Percentiles rank a stretch among this genome's conserved stretches.
Conservation (phyloP, 768 basidiomycete genomes). For the Neoboletus magnificus region DNA sequence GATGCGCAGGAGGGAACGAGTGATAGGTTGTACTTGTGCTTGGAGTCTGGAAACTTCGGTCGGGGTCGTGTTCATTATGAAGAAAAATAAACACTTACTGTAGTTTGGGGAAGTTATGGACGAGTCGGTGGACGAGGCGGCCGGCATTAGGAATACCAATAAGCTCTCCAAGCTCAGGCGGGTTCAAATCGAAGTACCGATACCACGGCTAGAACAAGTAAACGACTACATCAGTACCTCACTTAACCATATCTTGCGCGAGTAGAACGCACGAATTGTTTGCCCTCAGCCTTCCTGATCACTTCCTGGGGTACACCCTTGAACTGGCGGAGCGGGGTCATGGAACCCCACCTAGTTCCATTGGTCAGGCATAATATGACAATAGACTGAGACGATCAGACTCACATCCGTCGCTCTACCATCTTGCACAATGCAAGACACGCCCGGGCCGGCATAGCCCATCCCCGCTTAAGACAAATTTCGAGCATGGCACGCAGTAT, state of each 20-base stretch:
- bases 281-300: slow-evolving; percentile 87
- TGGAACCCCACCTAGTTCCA: slow-evolving; percentile 82
- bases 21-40: slow-evolving; percentile 96
- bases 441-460: slow-evolving; percentile 90
- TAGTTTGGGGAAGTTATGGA: slow-evolving; percentile 95
- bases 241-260: not conserved
- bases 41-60: slow-evolving; percentile 53
- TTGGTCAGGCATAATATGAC: not conserved
- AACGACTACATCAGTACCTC: not conserved
- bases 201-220: slow-evolving; percentile 73
- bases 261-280: slow-evolving; percentile 80
- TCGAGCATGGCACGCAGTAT: slow-evolving; percentile 97
- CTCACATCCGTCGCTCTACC: slow-evolving; percentile 83
- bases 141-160: slow-evolving; percentile 94
- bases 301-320: slow-evolving; percentile 85
- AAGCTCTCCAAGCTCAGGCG: slow-evolving; percentile 92
- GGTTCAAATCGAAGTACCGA: slow-evolving; percentile 89
- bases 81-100: slow-evolving; percentile 48
- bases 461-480: slow-evolving; percentile 96
- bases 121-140: slow-evolving; percentile 84
- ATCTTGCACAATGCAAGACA: slow-evolving; percentile 95
- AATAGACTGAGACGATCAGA: not conserved
- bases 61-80: not conserved
- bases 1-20: slow-evolving; percentile 85
- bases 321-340: slow-evolving; percentile 97